phyloP scores from a whole-genome alignment of 176 grass and related monocot genomes.

The Poa pratensis region DNA sequence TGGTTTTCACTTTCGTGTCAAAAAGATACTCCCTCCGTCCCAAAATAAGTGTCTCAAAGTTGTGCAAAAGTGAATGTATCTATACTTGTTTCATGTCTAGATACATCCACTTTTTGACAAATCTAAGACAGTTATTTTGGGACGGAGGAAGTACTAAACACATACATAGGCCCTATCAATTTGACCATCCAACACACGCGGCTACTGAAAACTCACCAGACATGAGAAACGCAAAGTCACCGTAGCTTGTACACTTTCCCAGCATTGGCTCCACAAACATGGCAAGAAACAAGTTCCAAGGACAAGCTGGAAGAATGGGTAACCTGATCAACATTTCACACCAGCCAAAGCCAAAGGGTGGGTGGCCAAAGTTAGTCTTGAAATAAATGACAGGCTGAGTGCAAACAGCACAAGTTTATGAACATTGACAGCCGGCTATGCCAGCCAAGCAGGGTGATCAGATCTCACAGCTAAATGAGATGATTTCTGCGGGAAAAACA shows the following conservation, averaged over 20 bases:
- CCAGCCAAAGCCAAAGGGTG: neutral
- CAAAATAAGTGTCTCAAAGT: no score
- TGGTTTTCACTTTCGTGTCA: constrained; percentile 28
- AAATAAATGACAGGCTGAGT: constrained; percentile 7
- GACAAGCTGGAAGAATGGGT: neutral
- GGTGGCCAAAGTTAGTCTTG: neutral
- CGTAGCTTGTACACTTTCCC: neutral
- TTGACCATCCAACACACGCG: constrained; percentile 7
- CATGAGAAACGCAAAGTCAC: neutral
- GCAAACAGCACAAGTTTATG: constrained; percentile 36
- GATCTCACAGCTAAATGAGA: constrained; percentile 48
- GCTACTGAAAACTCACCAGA: neutral
- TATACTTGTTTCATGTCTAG: no score
- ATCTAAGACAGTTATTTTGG: no score
- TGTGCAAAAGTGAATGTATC: no score
- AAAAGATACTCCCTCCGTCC: neutral
- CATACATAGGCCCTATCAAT: neutral
- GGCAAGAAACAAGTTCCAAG: neutral
- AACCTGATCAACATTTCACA: constrained; percentile 14
- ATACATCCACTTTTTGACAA: no score
- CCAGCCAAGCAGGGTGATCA: constrained; percentile 44
- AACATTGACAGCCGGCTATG: constrained; percentile 28
- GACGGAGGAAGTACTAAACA: neutral
- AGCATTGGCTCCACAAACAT: neutral
- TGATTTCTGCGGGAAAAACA: constrained; percentile 18